phyloP scores from a whole-genome alignment of 2,329 filamentous ascomycete genomes.

The Trichophyton verrucosum region DNA sequence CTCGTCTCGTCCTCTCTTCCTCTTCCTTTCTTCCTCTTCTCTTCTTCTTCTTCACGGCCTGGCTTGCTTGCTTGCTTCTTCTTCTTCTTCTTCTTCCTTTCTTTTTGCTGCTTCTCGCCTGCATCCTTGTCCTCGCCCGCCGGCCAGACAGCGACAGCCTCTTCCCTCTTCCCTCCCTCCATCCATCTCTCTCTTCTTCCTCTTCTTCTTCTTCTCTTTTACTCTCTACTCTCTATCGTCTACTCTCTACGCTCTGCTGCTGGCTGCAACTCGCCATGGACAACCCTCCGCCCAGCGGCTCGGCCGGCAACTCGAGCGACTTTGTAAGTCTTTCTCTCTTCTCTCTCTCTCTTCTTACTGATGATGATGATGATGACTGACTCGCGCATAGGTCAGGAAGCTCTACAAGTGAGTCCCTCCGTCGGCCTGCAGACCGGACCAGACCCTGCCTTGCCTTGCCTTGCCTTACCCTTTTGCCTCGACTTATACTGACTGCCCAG shows the following conservation, averaged over 20 bases:
- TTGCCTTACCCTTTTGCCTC: too few species aligned
- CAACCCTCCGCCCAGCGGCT: slow-evolving; percentile 12
- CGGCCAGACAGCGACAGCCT: neutral
- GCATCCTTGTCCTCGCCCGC: too few species aligned
- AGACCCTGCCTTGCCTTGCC: too few species aligned
- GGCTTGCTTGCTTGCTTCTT: neutral
- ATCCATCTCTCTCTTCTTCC: neutral
- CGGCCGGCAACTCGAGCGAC: slow-evolving; percentile 78
- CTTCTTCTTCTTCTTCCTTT: neutral
- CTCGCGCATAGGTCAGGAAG: slow-evolving; percentile 66
- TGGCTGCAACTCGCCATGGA: slow-evolving; percentile 9
- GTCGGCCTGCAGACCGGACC: neutral
- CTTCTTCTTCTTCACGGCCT: neutral
- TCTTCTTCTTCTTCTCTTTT: neutral
- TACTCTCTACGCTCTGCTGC: too few species aligned
- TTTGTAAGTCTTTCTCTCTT: slow-evolving; percentile 55
- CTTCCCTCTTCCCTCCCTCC: neutral
- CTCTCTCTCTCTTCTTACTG: neutral
- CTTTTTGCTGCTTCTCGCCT: too few species aligned
- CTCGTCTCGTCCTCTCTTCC: too few species aligned
- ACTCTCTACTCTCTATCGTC: neutral
- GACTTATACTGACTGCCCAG: neutral
- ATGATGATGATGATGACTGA: slow-evolving; percentile 16
- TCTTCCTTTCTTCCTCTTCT: neutral
- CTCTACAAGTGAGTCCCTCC: slow-evolving; percentile 70